Conservation (phyloP, 129 eudicot species). For the Solidago caesia region DNA sequence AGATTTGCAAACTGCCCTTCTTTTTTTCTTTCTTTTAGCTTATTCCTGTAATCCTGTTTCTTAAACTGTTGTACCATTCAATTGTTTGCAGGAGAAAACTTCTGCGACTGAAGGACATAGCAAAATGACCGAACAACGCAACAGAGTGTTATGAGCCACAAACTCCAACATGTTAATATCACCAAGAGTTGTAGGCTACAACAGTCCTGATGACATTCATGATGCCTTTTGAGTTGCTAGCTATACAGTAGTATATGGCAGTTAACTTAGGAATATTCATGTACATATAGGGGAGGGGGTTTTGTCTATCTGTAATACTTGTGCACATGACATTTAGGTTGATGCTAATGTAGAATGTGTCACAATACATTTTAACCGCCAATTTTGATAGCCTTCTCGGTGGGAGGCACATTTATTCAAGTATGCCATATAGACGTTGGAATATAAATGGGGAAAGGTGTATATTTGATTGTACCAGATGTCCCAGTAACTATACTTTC, state of each 20-base stretch:
- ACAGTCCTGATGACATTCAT: conserved; percentile 11
- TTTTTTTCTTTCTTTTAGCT: background rate
- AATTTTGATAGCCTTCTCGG: conserved; percentile 23
- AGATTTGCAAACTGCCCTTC: background rate
- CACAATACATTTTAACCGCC: conserved; percentile 6
- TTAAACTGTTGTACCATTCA: background rate
- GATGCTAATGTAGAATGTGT: conserved; percentile 15
- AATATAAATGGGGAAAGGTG: background rate
- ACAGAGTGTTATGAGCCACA: conserved; percentile 48
- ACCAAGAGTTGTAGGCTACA: conserved; percentile 22
- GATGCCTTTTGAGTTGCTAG: conserved; percentile 23
- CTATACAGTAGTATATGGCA: conserved; percentile 13
- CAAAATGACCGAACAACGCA: conserved; percentile 44
- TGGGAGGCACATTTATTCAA: background rate
- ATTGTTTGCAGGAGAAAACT: conserved; percentile 54
- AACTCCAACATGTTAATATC: background rate
- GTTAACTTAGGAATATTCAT: conserved; percentile 29
- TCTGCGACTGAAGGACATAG: conserved; percentile 45
- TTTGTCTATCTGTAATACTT: conserved; percentile 26
- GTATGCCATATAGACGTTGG: background rate
- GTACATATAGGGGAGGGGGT: conserved; percentile 28
- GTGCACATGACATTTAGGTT: conserved; percentile 12
- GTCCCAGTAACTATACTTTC: background rate
- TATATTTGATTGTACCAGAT: background rate
- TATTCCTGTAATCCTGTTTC: background rate